Evolutionary conservation across 2,329 filamentous ascomycete genomes (phyloP), one percentile per base, ranked within the genome.

Genomic region (Beauveria scarabaeidicola): DNA sequence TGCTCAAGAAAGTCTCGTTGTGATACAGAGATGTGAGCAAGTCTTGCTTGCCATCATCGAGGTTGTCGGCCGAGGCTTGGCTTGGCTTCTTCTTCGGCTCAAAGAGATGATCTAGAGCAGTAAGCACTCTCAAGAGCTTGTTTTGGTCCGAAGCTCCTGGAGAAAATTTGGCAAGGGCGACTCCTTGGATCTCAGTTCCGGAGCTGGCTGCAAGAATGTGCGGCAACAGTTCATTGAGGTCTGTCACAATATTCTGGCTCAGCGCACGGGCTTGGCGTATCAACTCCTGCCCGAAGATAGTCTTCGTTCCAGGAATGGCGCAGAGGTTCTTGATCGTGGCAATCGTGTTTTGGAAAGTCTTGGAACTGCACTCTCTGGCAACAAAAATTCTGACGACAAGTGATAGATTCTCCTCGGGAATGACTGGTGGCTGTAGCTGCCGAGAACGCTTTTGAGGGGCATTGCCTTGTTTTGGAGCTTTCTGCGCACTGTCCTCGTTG

Each of bases 281-380:
- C 54, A 99, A 81, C 74, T 99, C 93, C 65, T 89, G 87, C n/a
- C 94, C 94, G 71, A 99, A 97, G 11, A 91, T 81, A 57, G 89
- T 84, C 74, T 95, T 94, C 19, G 93, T 91, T 13, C 89, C 91
- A 17, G 93, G 91, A 62, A 99, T 94, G 43, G 90, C 87, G 5
- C 92, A 97, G 47, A 99, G 81, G 69, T 97, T 97, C 77, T 96
- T 97, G 78, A 99, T 96, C n/a, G 95, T 95, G 17, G 93, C 94
- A 58, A 99, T 83, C 0, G 94, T 97, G 73, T 97, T 95, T 70
- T 94, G 90, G 81, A 99, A 99, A 0, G 94, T 97, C 78, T 96
- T 97, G 63, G 90, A 92, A 69, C 91, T 96, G 75, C 94, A 99
- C 73, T 99, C 94, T 52, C 92, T 88, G 63, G 93, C 93, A 47